phyloP scores from a whole-genome alignment of 2,329 filamentous ascomycete genomes.

The Exophiala viscosa region DNA sequence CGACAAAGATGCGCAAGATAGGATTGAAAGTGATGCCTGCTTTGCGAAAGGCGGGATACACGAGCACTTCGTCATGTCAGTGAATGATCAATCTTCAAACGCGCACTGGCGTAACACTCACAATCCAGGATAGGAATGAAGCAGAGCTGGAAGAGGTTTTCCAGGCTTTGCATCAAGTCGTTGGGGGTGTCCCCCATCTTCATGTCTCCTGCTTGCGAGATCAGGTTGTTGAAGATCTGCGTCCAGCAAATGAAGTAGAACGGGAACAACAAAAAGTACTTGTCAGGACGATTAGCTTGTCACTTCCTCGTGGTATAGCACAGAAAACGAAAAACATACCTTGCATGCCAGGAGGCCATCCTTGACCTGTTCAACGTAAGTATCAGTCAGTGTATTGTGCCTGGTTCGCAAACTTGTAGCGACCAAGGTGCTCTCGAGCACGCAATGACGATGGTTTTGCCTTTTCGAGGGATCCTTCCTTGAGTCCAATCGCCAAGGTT shows the following conservation, averaged over 20 bases:
- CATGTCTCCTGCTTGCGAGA: constrained; percentile 56
- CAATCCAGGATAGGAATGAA: constrained; percentile 10
- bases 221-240: constrained; percentile 26
- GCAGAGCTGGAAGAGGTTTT: constrained; percentile 58
- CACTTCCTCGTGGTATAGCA: too few relatives aligned
- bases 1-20: constrained; percentile 53
- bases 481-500: background rate
- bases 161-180: constrained; percentile 58
- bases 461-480: background rate
- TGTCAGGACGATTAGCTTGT: too few relatives aligned
- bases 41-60: constrained; percentile 58
- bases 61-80: constrained; percentile 49
- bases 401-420: background rate
- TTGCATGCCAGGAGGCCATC: too few relatives aligned
- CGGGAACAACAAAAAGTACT: background rate
- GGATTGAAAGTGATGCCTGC: constrained; percentile 54
- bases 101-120: constrained; percentile 43
- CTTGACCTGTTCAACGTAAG: background rate
- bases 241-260: background rate
- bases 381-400: background rate
- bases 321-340: too few relatives aligned
- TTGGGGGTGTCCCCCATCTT: constrained; percentile 51
- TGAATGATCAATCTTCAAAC: too few relatives aligned
- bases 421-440: background rate
- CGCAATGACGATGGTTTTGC: background rate